These are phyloP conservation scores for Tolypocladium tropicale DNA, from an alignment of 2,329 filamentous ascomycete species.

Conservation along the genomic window DNA sequence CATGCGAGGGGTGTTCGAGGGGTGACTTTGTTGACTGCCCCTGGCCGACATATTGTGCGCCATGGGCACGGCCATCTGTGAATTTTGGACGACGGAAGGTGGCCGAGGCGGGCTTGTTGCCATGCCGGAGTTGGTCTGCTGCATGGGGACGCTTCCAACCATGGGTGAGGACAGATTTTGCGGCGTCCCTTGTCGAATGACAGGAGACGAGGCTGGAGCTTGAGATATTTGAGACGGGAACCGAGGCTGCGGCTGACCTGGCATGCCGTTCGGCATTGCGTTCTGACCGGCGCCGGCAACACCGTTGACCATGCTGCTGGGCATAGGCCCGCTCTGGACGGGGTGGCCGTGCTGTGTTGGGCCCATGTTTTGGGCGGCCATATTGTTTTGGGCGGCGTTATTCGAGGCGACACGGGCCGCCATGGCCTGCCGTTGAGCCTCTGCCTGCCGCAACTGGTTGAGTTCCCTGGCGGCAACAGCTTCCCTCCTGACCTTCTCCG, in stretches of 20 bases:
- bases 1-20: conserved; percentile 52
- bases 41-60: conserved; percentile 52
- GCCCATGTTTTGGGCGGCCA: conserved; percentile 13
- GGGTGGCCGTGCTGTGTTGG: conserved; percentile 24
- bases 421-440: conserved; percentile 23
- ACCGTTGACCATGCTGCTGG: conserved; percentile 28
- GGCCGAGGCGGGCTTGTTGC: conserved; percentile 58
- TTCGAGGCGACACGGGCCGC: conserved; percentile 14
- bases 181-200: conserved; percentile 52
- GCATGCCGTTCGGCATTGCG: conserved; percentile 28
- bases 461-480: conserved; percentile 22
- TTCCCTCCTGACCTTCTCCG: conserved; percentile 29
- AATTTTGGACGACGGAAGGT: conserved; percentile 53
- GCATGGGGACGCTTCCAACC: conserved; percentile 53
- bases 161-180: conserved; percentile 57
- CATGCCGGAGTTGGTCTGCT: conserved; percentile 56
- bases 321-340: conserved; percentile 25
- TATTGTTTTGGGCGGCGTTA: conserved; percentile 11
- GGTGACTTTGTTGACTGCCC: conserved; percentile 57
- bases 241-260: conserved; percentile 30
- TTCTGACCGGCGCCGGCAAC: conserved; percentile 17
- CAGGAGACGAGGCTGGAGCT: conserved; percentile 57
- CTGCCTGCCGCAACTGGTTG: conserved; percentile 22
- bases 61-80: conserved; percentile 48
- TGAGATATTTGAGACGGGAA: conserved; percentile 50